Conservation (phyloP, 176 grass and related monocot species). For the Saccharum officinarum region DNA sequence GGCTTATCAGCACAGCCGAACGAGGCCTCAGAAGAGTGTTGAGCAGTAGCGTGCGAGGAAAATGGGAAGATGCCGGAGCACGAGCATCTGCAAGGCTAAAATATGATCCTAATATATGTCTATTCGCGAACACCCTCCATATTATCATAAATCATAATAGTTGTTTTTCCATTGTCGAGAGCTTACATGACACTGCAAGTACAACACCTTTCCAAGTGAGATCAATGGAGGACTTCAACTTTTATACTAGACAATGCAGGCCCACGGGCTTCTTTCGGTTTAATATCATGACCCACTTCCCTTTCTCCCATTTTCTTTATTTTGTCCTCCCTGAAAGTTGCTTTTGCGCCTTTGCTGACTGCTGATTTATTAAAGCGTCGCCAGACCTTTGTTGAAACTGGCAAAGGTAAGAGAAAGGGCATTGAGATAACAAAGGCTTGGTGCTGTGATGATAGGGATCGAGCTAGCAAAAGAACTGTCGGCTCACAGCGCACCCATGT, state of each 20-base stretch:
- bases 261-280: conserved; percentile 14
- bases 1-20: too few species aligned
- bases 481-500: neutral
- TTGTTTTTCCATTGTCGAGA: neutral
- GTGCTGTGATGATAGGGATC: neutral
- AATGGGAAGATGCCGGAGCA: neutral
- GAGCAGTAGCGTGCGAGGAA: neutral
- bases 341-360: neutral
- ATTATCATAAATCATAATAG: neutral
- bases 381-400: neutral
- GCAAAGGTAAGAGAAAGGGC: conserved; percentile 1
- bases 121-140: neutral
- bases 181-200: neutral
- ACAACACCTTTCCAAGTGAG: neutral
- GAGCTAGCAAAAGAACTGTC: neutral
- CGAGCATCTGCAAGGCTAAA: too few species aligned
- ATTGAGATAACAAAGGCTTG: neutral
- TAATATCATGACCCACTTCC: neutral
- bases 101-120: neutral
- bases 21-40: too few species aligned
- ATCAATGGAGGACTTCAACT: neutral
- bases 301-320: neutral
- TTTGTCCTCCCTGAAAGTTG: neutral
- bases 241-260: neutral
- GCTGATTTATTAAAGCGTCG: neutral